Base-by-base conservation (phyloP, 805 yeast species). In the Starmerella floris region DNA sequence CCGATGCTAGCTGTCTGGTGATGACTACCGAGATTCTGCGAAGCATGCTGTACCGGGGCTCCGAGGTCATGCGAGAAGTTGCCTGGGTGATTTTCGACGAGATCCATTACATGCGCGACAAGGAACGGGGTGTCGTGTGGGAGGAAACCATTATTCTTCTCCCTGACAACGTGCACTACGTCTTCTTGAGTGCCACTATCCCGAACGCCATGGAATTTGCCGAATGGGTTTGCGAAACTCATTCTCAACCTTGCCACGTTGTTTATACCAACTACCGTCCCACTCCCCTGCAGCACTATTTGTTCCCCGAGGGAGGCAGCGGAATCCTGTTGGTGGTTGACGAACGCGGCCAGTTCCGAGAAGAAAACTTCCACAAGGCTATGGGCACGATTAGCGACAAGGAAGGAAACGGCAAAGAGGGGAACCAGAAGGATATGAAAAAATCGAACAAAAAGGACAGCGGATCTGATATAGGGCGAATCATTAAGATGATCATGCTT, bases 251-350 rank as follows among this genome's bases (percentile, higher is more conserved):
- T 5, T 91, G 99, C 60, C 97, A 91, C 62, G 94, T 91, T 62
- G 98, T 91, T 19, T 91, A 91, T 63, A 91, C 99, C 1, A 95
- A 91, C 65, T 91, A 88, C 73, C 79, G 99, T 62, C 99, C 99
- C 30, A 91, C 99, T 5, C 99, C 99, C 1, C 68, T 91, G 52
- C 99, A 91, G 62, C 99, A 91, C 65, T 91, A 91, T 56, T 66
- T 91, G 41, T 91, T 91, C 68, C 98, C 99, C 23, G 93, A 95
- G n/a, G 93, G 87, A 44, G 97, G 98, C 43, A 94, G 83, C 59
- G 99, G 99, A 46, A 91, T 91, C 45, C 94, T 91, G 62, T 70
- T 91, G 51, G 99, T 91, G 15, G 97, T 91, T 35, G 99, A 91
- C 59, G 99, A 91, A 64, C 87, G 88, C 66, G 87, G 96, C 35